These are phyloP conservation scores for Ustilago esculenta DNA, from an alignment of 1,284 basidiomycete species.

Conservation along the genomic window DNA sequence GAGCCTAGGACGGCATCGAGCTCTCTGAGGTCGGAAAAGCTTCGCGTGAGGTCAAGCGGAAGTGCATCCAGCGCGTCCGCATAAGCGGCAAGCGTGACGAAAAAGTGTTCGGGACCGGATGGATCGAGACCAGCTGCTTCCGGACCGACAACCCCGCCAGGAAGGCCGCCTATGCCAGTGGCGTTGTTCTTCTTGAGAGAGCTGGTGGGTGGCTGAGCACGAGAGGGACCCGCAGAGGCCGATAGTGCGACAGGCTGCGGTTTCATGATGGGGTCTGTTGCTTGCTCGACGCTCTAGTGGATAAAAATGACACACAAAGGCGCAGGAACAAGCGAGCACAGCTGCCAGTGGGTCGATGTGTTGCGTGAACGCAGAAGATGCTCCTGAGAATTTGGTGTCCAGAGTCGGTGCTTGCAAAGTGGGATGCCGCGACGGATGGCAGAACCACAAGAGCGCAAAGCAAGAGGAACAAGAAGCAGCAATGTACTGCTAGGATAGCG, in stretches of 20 bases:
- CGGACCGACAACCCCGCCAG: constrained; percentile 39
- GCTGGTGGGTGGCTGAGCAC: constrained; percentile 13
- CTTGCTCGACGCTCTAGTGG: no score
- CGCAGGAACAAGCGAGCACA: no score
- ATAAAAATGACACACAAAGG: no score
- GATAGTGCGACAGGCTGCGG: constrained; percentile 19
- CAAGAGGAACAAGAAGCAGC: not conserved
- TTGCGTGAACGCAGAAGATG: no score
- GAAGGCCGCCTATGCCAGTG: constrained; percentile 33
- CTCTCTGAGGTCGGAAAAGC: constrained; percentile 93
- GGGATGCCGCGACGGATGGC: not conserved
- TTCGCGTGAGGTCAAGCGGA: constrained; percentile 90
- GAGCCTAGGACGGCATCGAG: constrained; percentile 92
- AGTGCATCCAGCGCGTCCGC: constrained; percentile 89
- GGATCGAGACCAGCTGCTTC: constrained; percentile 45
- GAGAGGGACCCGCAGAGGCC: constrained; percentile 26
- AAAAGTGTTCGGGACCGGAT: constrained; percentile 52
- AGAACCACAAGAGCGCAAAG: not conserved
- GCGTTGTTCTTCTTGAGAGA: constrained; percentile 13
- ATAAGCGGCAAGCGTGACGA: constrained; percentile 64
- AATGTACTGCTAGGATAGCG: no score
- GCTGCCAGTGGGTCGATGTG: no score
- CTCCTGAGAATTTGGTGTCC: no score
- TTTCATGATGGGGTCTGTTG: constrained; percentile 9
- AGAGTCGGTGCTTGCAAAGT: not conserved